These are phyloP conservation scores for Candida andamanensis DNA, from an alignment of 805 yeast species.

Conservation along the genomic window DNA sequence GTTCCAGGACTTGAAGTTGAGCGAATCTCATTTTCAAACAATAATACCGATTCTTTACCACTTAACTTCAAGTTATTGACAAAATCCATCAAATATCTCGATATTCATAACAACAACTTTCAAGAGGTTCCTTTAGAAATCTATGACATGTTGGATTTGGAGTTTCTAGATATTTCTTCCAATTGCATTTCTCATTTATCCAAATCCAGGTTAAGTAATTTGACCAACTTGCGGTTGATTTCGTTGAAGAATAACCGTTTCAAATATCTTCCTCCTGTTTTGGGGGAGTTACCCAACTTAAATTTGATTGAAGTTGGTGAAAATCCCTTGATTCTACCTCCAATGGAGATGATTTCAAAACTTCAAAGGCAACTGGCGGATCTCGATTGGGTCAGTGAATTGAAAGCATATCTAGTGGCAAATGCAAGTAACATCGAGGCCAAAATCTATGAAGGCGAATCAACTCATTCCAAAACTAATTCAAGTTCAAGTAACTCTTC, in stretches of 20 bases:
- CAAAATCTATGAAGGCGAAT: conserved; percentile 18
- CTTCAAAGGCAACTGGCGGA: conserved; percentile 35
- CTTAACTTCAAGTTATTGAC: conserved; percentile 38
- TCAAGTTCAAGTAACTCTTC: conserved; percentile 9
- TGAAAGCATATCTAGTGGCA: conserved; percentile 34
- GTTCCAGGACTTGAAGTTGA: conserved; percentile 33
- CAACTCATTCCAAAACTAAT: neutral
- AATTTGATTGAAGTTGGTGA: conserved; percentile 56
- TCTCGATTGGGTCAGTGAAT: conserved; percentile 40
- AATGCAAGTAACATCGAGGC: conserved; percentile 29
- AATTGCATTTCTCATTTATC: conserved; percentile 52
- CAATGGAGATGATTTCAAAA: conserved; percentile 26
- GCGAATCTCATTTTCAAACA: conserved; percentile 51
- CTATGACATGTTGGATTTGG: conserved; percentile 39
- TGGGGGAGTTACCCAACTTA: conserved; percentile 48
- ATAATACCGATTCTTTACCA: conserved; percentile 46
- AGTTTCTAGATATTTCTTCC: conserved; percentile 60
- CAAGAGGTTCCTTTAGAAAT: conserved; percentile 45
- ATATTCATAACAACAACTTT: conserved; percentile 59
- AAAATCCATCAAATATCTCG: conserved; percentile 50
- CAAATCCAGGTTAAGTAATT: conserved; percentile 26
- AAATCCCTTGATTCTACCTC: conserved; percentile 55
- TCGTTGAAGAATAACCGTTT: conserved; percentile 57
- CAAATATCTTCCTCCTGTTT: conserved; percentile 46
- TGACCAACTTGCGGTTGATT: conserved; percentile 50